These are phyloP conservation scores for Ceratobasidium sp. DNA, from an alignment of 1,284 basidiomycete species.

Conservation along the genomic window DNA sequence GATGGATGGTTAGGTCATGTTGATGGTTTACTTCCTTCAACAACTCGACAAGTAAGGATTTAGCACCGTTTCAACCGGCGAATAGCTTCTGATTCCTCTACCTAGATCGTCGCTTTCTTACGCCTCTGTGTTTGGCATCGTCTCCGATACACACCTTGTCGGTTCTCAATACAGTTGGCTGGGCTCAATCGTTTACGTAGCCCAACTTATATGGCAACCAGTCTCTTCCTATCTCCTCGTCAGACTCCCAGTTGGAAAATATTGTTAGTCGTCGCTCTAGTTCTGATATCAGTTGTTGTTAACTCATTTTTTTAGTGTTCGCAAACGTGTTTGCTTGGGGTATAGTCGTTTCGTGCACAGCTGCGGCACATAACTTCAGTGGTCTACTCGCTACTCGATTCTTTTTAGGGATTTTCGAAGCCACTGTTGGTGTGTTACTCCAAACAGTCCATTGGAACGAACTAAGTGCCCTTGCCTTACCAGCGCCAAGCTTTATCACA, in stretches of 20 bases:
- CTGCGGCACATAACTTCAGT: constrained; percentile 60
- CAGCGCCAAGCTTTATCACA: constrained; percentile 60
- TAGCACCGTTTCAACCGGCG: background rate
- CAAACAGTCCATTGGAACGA: too few species aligned
- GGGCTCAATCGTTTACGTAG: constrained; percentile 63
- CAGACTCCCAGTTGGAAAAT: constrained; percentile 62
- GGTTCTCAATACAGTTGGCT: constrained; percentile 65
- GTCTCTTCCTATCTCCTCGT: constrained; percentile 63
- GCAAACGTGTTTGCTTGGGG: constrained; percentile 64
- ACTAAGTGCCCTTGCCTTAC: background rate
- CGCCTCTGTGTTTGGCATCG: constrained; percentile 62
- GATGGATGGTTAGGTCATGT: constrained; percentile 51
- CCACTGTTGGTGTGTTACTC: constrained; percentile 59
- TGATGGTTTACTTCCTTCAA: constrained; percentile 63
- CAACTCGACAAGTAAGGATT: constrained; percentile 61
- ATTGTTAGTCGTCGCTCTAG: constrained; percentile 52
- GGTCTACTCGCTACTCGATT: constrained; percentile 61
- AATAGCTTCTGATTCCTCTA: background rate
- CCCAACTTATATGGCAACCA: constrained; percentile 64
- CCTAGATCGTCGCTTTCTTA: constrained; percentile 62
- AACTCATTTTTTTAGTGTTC: constrained; percentile 54
- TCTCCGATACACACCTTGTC: constrained; percentile 60
- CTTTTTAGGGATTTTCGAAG: constrained; percentile 63
- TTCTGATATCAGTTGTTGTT: background rate
- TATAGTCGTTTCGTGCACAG: constrained; percentile 57